Evolutionary conservation across 768 basidiomycete species (phyloP).

Genomic region (Russula virescens): DNA sequence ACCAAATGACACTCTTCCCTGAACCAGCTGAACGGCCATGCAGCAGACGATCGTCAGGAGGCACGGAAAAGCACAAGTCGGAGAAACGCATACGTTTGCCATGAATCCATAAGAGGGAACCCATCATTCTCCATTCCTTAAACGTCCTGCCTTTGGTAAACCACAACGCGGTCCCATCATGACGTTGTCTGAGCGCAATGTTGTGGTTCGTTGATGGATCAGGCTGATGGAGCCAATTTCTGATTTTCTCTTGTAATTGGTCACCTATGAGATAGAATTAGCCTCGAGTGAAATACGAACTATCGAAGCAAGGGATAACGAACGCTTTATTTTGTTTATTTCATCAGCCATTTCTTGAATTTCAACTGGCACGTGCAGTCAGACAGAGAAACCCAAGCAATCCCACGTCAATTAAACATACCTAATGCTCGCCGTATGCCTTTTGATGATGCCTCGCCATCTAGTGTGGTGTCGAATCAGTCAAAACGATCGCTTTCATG

Average conservation of each 20-base stretch:
- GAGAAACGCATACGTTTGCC: background rate
- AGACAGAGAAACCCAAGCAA: background rate
- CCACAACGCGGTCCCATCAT: background rate
- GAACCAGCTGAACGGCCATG: background rate
- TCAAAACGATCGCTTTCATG: no score
- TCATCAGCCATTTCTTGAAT: background rate
- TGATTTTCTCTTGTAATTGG: background rate
- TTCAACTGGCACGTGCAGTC: background rate
- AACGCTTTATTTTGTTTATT: background rate
- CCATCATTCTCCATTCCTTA: background rate
- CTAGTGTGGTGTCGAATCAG: no score
- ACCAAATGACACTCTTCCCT: background rate
- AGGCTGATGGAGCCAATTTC: background rate
- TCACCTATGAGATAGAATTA: background rate
- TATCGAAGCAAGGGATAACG: background rate
- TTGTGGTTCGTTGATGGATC: background rate
- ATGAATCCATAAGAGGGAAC: background rate
- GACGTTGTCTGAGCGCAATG: background rate
- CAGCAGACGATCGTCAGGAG: background rate
- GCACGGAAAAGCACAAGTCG: background rate
- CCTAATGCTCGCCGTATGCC: background rate
- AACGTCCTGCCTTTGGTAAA: background rate
- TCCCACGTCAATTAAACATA: background rate
- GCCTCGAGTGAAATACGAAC: no score
- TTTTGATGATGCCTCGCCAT: no score